Percentiles rank a stretch among this genome's conserved stretches.
Evolutionary conservation across 1,284 basidiomycete species (phyloP).

Genomic region (Stygiomarasmius scandens): DNA sequence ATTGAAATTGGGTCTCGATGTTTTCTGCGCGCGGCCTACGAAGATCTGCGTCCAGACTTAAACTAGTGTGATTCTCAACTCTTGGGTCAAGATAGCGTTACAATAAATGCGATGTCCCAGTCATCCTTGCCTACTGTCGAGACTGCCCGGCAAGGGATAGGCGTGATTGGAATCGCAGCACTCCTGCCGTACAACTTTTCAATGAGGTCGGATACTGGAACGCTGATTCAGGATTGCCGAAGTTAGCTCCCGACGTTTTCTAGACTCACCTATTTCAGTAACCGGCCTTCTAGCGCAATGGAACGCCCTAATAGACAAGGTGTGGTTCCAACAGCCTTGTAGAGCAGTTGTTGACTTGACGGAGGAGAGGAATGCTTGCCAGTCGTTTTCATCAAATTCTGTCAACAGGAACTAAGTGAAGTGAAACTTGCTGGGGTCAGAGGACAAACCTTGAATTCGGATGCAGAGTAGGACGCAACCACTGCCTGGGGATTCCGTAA

Average conservation of each 20-base stretch:
- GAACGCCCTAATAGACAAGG: constrained; percentile 50
- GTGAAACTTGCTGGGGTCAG: not conserved
- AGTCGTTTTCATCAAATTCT: not conserved
- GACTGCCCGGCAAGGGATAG: constrained; percentile 57
- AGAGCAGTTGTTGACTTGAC: constrained; percentile 13
- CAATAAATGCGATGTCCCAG: constrained; percentile 46
- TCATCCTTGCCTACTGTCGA: constrained; percentile 42
- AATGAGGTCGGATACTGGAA: constrained; percentile 22
- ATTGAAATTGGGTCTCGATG: too few species aligned
- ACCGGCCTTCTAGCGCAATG: constrained; percentile 25
- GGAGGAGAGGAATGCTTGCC: not conserved
- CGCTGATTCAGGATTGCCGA: not conserved
- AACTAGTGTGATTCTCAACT: not conserved
- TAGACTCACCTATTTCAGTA: not conserved
- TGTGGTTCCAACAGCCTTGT: constrained; percentile 18
- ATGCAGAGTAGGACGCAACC: constrained; percentile 12
- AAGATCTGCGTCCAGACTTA: too few species aligned
- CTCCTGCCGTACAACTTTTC: constrained; percentile 23
- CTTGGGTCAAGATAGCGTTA: not conserved
- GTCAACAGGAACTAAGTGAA: not conserved
- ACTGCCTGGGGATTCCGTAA: not conserved
- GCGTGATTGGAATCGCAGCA: constrained; percentile 45
- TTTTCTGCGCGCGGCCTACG: too few species aligned
- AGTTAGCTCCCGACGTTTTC: not conserved
- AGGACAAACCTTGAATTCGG: constrained; percentile 1